phyloP scores from a whole-genome alignment of 1,284 basidiomycete genomes.

The Mycosarcoma mackinlayi region DNA sequence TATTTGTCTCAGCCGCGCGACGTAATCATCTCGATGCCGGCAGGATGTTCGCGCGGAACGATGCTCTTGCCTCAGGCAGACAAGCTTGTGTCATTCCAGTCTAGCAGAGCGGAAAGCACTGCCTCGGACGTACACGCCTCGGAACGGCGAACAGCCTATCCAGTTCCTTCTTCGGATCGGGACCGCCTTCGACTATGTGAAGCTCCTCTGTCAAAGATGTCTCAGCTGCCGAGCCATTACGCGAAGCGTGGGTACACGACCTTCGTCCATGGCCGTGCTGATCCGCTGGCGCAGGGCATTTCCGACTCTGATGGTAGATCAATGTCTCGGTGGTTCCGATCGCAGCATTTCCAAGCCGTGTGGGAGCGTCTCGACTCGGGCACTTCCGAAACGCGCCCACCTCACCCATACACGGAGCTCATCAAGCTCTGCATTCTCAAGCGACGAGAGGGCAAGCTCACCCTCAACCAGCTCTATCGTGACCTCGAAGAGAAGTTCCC shows the following conservation, averaged over 20 bases:
- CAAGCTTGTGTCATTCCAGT: not conserved
- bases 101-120: not conserved
- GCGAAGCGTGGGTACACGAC: not conserved
- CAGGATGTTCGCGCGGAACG: slow-evolving; percentile 21
- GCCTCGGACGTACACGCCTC: not conserved
- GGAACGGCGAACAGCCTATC: not conserved
- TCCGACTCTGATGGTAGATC: slow-evolving; percentile 5
- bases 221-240: not conserved
- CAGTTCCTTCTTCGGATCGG: not conserved
- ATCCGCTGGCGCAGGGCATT: not conserved
- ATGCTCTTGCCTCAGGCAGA: slow-evolving; percentile 3
- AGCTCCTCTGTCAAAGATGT: not conserved
- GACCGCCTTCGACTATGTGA: not conserved
- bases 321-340: slow-evolving; percentile 22
- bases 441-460: slow-evolving; percentile 31
- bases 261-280: not conserved
- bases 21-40: slow-evolving; percentile 16
- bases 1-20: slow-evolving; percentile 29
- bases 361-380: slow-evolving; percentile 33
- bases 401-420: slow-evolving; percentile 40
- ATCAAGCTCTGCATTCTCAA: slow-evolving; percentile 53
- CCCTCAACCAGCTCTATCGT: slow-evolving; percentile 39
- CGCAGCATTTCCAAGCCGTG: slow-evolving; percentile 27
- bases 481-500: slow-evolving; percentile 44
- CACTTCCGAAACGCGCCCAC: slow-evolving; percentile 8